phyloP scores from a whole-genome alignment of 106 monocot genomes.

The Posidonia australis region DNA sequence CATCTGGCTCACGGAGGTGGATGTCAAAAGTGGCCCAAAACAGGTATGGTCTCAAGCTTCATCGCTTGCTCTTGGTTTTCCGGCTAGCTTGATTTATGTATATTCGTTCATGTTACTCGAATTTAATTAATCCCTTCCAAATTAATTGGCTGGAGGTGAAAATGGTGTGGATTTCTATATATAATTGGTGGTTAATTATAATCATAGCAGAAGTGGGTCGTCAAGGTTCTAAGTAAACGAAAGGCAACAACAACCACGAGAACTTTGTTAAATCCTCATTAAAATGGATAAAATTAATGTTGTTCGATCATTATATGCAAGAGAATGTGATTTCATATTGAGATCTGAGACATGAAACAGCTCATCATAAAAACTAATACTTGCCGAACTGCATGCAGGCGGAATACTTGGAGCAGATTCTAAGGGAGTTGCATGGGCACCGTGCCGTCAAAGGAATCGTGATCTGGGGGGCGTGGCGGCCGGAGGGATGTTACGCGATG shows the following conservation, averaged over 20 bases:
- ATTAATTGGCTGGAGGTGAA: too few relatives aligned
- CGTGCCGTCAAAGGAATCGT: conserved; percentile 68
- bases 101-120: not conserved
- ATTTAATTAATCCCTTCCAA: not conserved
- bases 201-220: too few relatives aligned
- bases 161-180: too few relatives aligned
- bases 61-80: not conserved
- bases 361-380: not conserved
- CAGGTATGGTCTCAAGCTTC: conserved; percentile 24
- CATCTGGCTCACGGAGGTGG: conserved; percentile 87
- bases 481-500: conserved; percentile 50
- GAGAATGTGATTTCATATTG: too few relatives aligned
- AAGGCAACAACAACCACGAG: too few relatives aligned
- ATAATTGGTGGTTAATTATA: not conserved
- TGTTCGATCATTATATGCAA: too few relatives aligned
- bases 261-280: too few relatives aligned
- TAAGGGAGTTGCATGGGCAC: conserved; percentile 60
- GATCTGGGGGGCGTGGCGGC: conserved; percentile 61
- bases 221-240: too few relatives aligned
- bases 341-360: too few relatives aligned
- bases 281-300: too few relatives aligned
- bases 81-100: not conserved
- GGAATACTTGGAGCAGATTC: conserved; percentile 40
- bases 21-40: conserved; percentile 20
- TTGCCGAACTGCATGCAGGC: conserved; percentile 27